A percentile compares a stretch with the other conserved stretches of the same genome.
Conservation (phyloP, 805 yeast genomes). For the Candida bentonensis region DNA sequence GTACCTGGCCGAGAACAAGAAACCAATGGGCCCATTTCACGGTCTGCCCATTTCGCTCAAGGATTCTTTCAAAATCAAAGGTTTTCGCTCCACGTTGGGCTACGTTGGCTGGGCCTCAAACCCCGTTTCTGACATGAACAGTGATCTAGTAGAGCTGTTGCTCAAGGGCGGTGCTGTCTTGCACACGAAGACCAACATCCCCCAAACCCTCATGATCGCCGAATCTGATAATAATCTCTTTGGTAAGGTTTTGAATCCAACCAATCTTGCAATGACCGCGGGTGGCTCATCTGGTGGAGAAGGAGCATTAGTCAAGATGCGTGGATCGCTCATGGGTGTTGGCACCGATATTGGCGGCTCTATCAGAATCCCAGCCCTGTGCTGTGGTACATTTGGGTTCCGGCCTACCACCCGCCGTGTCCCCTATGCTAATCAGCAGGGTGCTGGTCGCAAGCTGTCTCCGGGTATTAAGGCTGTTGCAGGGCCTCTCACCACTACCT, state of each 20-base stretch:
- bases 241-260: constrained; percentile 34
- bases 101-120: constrained; percentile 29
- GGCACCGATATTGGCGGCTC: constrained; percentile 45
- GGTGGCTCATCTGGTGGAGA: constrained; percentile 51
- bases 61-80: constrained; percentile 34
- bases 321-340: constrained; percentile 37
- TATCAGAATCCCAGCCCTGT: constrained; percentile 35
- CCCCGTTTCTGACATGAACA: constrained; percentile 20
- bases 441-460: constrained; percentile 24
- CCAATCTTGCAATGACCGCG: constrained; percentile 28
- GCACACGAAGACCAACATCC: constrained; percentile 39
- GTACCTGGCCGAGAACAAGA: constrained; percentile 32
- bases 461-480: constrained; percentile 25
- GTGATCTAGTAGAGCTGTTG: constrained; percentile 28
- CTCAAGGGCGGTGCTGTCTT: constrained; percentile 38
- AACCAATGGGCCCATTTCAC: constrained; percentile 46
- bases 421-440: constrained; percentile 23
- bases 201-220: constrained; percentile 36
- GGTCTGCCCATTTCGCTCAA: constrained; percentile 55
- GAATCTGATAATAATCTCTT: constrained; percentile 31
- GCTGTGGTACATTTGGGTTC: constrained; percentile 34
- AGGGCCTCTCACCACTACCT: constrained; percentile 33
- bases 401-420: constrained; percentile 30
- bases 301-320: constrained; percentile 31
- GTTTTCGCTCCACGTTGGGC: constrained; percentile 36